Percentiles rank a stretch among this genome's conserved stretches.
phyloP scores from a whole-genome alignment of 345 rosid genomes.

The Gynandropsis gynandra region DNA sequence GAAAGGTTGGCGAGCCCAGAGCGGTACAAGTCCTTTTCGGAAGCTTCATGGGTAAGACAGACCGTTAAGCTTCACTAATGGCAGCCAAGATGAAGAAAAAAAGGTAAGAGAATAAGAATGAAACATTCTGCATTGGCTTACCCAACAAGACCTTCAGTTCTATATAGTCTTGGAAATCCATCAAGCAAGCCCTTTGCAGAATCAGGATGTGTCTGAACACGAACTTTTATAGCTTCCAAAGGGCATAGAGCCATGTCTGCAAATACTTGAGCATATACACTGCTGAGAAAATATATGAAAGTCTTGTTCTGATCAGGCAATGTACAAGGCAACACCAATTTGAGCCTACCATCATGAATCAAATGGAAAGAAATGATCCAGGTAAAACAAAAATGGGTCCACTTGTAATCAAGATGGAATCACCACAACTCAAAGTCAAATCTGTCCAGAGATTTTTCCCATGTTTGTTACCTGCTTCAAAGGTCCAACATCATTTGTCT shows the following conservation, averaged over 20 bases:
- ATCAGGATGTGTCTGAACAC: slow-evolving; percentile 49
- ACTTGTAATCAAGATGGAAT: no score
- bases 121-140: slow-evolving; percentile 5
- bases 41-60: slow-evolving; percentile 27
- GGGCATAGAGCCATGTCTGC: no score
- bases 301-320: slow-evolving; percentile 36
- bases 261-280: no score
- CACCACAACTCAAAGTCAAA: no score
- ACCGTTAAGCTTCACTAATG: slow-evolving; percentile 6
- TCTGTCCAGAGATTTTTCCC: no score
- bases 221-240: slow-evolving; percentile 49
- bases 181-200: slow-evolving; percentile 54
- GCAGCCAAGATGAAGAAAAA: slow-evolving; percentile 7
- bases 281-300: slow-evolving; percentile 45
- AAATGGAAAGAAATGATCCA: no score
- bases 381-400: no score
- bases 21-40: no score
- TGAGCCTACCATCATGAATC: no score
- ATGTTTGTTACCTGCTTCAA: no score
- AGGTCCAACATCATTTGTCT: no score
- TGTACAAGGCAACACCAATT: no score
- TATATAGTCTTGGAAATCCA: slow-evolving; percentile 49
- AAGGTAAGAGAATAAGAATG: background rate
- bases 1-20: slow-evolving; percentile 35
- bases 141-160: slow-evolving; percentile 51